phyloP scores from a whole-genome alignment of 2,329 filamentous ascomycete genomes.

The Fusarium sp. region DNA sequence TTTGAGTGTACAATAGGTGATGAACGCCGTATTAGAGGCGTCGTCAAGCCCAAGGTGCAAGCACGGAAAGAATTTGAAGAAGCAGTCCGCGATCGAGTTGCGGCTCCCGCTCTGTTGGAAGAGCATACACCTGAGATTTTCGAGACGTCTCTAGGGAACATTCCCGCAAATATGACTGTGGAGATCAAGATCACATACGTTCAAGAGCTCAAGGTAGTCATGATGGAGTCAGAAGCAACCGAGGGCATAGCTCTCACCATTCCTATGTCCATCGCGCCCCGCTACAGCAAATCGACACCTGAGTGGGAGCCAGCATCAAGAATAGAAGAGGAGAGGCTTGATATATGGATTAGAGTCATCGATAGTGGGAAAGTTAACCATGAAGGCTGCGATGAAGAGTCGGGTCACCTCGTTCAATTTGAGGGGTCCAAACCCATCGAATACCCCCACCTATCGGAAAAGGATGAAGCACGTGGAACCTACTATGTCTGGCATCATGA shows the following conservation, averaged over 20 bases:
- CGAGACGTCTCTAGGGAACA: not conserved
- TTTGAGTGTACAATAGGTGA: not conserved
- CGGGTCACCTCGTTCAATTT: fast-evolving
- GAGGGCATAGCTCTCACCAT: not conserved
- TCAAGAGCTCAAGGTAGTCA: not conserved
- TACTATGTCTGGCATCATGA: not conserved
- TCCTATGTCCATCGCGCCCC: not conserved
- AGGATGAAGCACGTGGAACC: fast-evolving
- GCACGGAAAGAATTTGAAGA: not conserved
- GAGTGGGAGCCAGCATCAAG: not conserved
- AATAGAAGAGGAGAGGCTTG: fast-evolving
- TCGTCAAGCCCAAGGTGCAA: not conserved
- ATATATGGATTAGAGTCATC: fast-evolving
- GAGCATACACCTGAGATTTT: not conserved
- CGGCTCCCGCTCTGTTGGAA: fast-evolving
- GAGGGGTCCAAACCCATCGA: fast-evolving
- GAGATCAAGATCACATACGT: not conserved
- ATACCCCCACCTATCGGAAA: fast-evolving
- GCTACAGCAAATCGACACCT: fast-evolving
- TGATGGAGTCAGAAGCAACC: not conserved
- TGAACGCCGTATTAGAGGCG: not conserved
- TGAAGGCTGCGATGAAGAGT: not conserved
- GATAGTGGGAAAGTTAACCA: fast-evolving
- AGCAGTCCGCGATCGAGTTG: not conserved
- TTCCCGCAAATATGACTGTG: fast-evolving